Evolutionary conservation across 306 rosid species (phyloP), one percentile per base, ranked within the genome.

Genomic region (Pterocarpus santalinus): DNA sequence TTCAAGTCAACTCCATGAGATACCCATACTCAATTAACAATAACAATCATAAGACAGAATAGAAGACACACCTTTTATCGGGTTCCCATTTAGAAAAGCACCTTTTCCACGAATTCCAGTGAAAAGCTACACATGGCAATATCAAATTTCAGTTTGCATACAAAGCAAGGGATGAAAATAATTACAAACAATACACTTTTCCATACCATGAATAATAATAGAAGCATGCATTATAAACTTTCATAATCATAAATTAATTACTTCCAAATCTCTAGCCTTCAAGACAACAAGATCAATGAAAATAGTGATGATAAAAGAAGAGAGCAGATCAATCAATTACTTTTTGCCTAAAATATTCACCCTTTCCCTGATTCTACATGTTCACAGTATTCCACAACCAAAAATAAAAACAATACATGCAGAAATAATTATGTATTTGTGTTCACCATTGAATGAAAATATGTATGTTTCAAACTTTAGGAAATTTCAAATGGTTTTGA

Each of bases 61-160:
- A 52, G 43, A 13, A 15, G 17, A 66, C 72, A 62, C 65, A 88
- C 97, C 98, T 90, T 87, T 94, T 69, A 94, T 89, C 13, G 94
- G 92, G n/a, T 85, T 85, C 46, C 92, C 94, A 75, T 94, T 91
- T 76, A 94, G 78, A 81, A 88, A 86, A 80, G 98, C 97, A 67
- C 97, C 97, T 79, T 86, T 87, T 60, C 97, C 98, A 4, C 66
- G 85, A 51, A 94, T 77, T 51, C 89, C 98, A 85, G 98, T 90
- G 73, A 91, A 94, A 82, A 94, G 92, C 98, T 94, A 78, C 78
- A 77, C 33, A 58, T 2, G 65, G 7, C 62, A 84, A 63, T 71
- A 13, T 62, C 32, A 57, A 65, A 67, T 41, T 46, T 60, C 14
- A 83, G 17, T 72, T 49, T 56, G 8, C 46, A 39, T 51, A 14